A percentile compares a stretch with the other conserved stretches of the same genome.
phyloP scores from a whole-genome alignment of 2,329 filamentous ascomycete species.

The Fusarium dimerum region DNA sequence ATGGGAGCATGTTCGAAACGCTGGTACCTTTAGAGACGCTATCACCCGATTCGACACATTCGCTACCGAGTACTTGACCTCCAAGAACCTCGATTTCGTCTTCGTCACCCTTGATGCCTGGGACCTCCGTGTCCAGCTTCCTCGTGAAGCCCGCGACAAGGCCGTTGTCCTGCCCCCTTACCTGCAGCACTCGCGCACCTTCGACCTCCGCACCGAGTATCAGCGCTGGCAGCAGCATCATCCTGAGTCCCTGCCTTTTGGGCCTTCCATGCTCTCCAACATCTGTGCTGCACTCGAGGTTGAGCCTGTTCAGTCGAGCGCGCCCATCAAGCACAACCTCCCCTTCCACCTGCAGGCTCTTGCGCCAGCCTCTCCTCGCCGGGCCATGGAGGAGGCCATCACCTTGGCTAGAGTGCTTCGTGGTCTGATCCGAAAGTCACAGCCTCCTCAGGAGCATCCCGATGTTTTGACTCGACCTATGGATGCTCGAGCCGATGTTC shows the following conservation, averaged over 20 bases:
- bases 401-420: slow-evolving; percentile 90
- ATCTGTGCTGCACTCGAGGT: slow-evolving; percentile 98
- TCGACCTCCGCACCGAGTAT: slow-evolving; percentile 96
- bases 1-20: slow-evolving; percentile 98
- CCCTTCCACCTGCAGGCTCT: slow-evolving; percentile 97
- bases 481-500: slow-evolving; percentile 94
- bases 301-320: slow-evolving; percentile 94
- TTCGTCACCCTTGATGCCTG: slow-evolving; percentile 98
- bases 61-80: slow-evolving; percentile 85
- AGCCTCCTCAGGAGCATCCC: slow-evolving; percentile 88
- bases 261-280: slow-evolving; percentile 91
- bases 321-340: slow-evolving; percentile 97
- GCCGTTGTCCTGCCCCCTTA: slow-evolving; percentile 95
- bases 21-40: slow-evolving; percentile 95
- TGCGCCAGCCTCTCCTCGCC: slow-evolving; percentile 89
- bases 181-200: slow-evolving; percentile 95
- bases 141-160: slow-evolving; percentile 96
- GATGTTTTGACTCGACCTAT: slow-evolving; percentile 94
- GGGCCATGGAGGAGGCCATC: slow-evolving; percentile 96
- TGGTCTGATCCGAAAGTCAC: slow-evolving; percentile 92
- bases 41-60: slow-evolving; percentile 94
- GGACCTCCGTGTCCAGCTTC: slow-evolving; percentile 97
- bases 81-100: slow-evolving; percentile 92
- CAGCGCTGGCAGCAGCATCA: slow-evolving; percentile 98
- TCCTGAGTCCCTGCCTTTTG: slow-evolving; percentile 94